Base-by-base conservation (phyloP, 164 flowering plant species). In the Aristolochia californica region DNA sequence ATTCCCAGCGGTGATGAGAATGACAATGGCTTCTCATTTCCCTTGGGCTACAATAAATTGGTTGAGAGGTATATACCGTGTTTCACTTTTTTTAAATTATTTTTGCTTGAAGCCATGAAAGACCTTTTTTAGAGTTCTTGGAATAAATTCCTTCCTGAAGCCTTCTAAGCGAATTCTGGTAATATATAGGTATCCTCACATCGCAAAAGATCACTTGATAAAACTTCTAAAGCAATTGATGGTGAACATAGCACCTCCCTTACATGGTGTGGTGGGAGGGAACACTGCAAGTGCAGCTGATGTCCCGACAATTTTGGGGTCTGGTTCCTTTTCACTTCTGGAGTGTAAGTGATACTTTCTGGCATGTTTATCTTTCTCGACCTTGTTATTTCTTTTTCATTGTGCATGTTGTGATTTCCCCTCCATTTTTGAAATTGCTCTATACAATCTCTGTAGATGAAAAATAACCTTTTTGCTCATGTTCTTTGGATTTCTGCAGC, bases 291-390 rank as follows among this genome's bases (percentile, higher is more conserved):
- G 69, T 79, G 95, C 97, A 52, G 84, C 86, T 57, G 89, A 87
- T 83, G 94, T 85, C 57, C 97, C 98, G 55, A 87, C 98, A 2
- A 76, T 93, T 56, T 65, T 93, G 45, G 98, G 98, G 66, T 72
- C 72, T 56, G 87, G 85, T 52, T 71, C 89, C 52, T 88, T 93
- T 69, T 87, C 98, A 47, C 84, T 93, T 59, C 59, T 89, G 68
- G 71, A 74, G 62, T 47, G 94, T 83, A 79, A 60, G 84, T 72
- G 53, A 40, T 26, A 27, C 21, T 24, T 12, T 49, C 14, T 17
- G 5, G 50, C 50, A 8, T 17, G 18, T 5, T 47, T 45, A 20
- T 1, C 50, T 20, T 17, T 14, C 0, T 47, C 18, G 18, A 17
- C 50, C 22, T 47, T 47, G n/a, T n/a, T n/a, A n/a, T n/a, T n/a